Evolutionary conservation across 169 alveolate genomes (phyloP).

Genomic region (Eimeria necatrix): DNA sequence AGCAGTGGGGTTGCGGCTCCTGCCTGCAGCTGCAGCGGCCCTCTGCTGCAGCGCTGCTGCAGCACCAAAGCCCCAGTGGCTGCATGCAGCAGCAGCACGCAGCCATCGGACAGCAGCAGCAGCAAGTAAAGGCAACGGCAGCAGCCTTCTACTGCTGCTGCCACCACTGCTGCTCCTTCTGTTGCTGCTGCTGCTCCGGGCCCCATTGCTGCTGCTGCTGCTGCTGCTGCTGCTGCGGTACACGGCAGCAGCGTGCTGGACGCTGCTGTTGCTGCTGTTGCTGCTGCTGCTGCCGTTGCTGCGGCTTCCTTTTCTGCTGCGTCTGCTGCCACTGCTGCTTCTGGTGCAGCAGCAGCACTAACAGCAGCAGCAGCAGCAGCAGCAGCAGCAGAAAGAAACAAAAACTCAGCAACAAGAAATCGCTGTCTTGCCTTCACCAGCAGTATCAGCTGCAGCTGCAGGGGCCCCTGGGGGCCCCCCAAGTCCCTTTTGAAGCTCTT

Average conservation of each 20-base stretch:
- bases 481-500: no score
- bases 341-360: no score
- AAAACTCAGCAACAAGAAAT: neutral
- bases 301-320: neutral
- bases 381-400: no score
- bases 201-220: neutral
- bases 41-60: slow-evolving; percentile 28
- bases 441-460: slow-evolving; percentile 19
- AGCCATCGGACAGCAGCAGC: slow-evolving; percentile 12
- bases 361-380: no score
- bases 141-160: neutral
- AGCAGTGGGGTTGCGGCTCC: neutral
- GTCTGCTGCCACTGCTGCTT: no score
- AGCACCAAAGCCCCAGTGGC: slow-evolving; percentile 32
- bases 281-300: neutral
- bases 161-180: neutral
- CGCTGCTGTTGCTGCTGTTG: neutral
- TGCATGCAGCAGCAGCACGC: slow-evolving; percentile 14
- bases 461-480: slow-evolving; percentile 52
- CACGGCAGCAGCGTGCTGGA: neutral
- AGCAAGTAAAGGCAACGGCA: neutral
- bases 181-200: neutral
- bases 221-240: slow-evolving; percentile 15
- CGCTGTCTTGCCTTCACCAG: neutral
- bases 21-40: slow-evolving; percentile 30